These are phyloP conservation scores for Besnoitia besnoiti DNA, from an alignment of 169 alveolate species.

Conservation along the genomic window DNA sequence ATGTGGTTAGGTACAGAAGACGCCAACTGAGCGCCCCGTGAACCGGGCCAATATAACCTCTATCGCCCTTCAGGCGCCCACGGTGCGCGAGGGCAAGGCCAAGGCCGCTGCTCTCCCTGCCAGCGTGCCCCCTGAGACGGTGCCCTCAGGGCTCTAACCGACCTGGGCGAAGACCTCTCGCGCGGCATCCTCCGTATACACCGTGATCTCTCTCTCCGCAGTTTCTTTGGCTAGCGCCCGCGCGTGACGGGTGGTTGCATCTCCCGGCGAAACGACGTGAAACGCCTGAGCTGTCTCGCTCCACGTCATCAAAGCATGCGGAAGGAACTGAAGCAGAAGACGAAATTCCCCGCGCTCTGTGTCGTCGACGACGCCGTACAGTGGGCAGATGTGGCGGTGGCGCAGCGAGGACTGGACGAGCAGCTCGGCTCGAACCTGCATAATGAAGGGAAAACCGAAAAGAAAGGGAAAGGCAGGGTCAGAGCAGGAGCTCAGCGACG, in stretches of 20 bases:
- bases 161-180: not conserved
- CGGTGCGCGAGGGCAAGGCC: no score
- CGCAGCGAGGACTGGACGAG: not conserved
- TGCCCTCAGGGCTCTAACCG: no score
- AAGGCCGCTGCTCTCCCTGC: no score
- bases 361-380: slow-evolving; percentile 38
- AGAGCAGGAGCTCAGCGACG: no score
- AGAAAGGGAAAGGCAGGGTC: no score
- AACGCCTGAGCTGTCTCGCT: not conserved
- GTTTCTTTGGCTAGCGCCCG: not conserved
- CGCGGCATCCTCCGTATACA: slow-evolving; percentile 39
- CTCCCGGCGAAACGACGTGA: not conserved
- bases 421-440: slow-evolving; percentile 2
- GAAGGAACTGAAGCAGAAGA: slow-evolving; percentile 2
- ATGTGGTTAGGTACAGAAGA: no score
- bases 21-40: no score
- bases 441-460: not conserved
- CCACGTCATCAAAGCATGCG: slow-evolving; percentile 27
- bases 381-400: slow-evolving; percentile 36
- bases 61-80: no score
- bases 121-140: no score
- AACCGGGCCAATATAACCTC: no score
- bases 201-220: not conserved
- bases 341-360: not conserved
- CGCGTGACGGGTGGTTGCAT: no score